Evolutionary conservation across 2,329 filamentous ascomycete species (phyloP).

Genomic region (Bipolaris victoriae): DNA sequence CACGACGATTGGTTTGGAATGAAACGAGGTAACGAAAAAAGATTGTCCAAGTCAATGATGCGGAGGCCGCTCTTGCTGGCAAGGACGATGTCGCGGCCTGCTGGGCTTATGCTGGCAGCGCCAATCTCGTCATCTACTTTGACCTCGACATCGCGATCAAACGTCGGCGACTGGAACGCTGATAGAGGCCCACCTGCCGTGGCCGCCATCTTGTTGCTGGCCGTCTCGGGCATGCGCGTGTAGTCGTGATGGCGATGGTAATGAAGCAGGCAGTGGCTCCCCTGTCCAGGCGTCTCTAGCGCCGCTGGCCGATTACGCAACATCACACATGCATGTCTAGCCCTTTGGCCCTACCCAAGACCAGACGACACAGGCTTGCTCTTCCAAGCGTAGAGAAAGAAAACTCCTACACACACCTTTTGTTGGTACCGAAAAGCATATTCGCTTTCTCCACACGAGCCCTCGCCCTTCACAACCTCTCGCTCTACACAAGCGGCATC

Average conservation of each 20-base stretch:
- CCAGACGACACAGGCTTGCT: slow-evolving; percentile 5
- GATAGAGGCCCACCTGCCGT: slow-evolving; percentile 46
- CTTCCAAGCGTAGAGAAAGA: slow-evolving; percentile 4
- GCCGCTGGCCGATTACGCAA: slow-evolving; percentile 12
- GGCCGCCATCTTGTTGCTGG: slow-evolving; percentile 27
- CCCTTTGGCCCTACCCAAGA: slow-evolving; percentile 7
- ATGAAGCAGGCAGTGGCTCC: not conserved
- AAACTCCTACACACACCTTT: not conserved
- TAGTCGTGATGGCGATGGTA: slow-evolving; percentile 20
- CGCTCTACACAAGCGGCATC: slow-evolving; percentile 2
- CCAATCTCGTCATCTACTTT: slow-evolving; percentile 79
- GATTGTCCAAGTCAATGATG: slow-evolving; percentile 90
- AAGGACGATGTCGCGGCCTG: slow-evolving; percentile 85
- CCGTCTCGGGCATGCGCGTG: slow-evolving; percentile 5
- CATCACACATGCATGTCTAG: slow-evolving; percentile 16
- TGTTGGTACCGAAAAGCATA: not conserved
- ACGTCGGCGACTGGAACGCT: slow-evolving; percentile 84
- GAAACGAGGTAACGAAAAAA: slow-evolving; percentile 83
- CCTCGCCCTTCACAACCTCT: not conserved
- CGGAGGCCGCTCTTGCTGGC: slow-evolving; percentile 85
- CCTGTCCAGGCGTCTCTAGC: slow-evolving; percentile 7
- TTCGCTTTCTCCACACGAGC: not conserved
- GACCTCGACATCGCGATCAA: slow-evolving; percentile 83
- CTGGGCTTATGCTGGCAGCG: slow-evolving; percentile 91
- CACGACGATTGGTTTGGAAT: slow-evolving; percentile 88